phyloP scores from a whole-genome alignment of 176 grass and related monocot genomes.

The Carex kokanica region DNA sequence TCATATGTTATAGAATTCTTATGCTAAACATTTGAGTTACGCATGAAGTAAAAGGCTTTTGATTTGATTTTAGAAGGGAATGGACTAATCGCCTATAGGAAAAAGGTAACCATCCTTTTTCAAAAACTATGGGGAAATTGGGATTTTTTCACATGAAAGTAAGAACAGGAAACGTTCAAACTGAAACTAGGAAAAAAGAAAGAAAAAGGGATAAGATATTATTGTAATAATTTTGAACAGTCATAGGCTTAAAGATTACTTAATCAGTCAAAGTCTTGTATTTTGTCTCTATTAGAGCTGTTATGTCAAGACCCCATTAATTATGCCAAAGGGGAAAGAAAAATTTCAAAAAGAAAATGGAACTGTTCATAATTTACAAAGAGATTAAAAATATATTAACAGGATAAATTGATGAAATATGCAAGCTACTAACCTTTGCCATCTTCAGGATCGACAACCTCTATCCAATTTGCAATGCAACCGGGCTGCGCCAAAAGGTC shows the following conservation, averaged over 20 bases:
- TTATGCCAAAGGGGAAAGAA: not conserved
- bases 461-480: not conserved
- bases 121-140: not conserved
- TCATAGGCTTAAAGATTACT: not conserved
- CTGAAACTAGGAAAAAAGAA: not conserved
- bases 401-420: not conserved
- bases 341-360: not conserved
- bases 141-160: not conserved
- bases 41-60: not conserved
- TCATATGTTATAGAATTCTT: not conserved
- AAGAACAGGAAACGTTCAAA: not conserved
- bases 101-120: not conserved
- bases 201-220: not conserved
- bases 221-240: not conserved
- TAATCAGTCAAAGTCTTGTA: not conserved
- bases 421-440: conserved; percentile 1
- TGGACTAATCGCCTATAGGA: not conserved
- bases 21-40: not conserved
- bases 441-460: not conserved
- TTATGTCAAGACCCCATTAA: not conserved
- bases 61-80: not conserved
- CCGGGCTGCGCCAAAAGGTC: not conserved
- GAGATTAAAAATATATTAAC: not conserved
- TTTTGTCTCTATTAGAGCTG: not conserved
- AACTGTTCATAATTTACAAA: not conserved